Evolutionary conservation across 73 alveolate species (phyloP), one percentile per base, ranked within the genome.

Genomic region (Blepharisma stoltei): DNA sequence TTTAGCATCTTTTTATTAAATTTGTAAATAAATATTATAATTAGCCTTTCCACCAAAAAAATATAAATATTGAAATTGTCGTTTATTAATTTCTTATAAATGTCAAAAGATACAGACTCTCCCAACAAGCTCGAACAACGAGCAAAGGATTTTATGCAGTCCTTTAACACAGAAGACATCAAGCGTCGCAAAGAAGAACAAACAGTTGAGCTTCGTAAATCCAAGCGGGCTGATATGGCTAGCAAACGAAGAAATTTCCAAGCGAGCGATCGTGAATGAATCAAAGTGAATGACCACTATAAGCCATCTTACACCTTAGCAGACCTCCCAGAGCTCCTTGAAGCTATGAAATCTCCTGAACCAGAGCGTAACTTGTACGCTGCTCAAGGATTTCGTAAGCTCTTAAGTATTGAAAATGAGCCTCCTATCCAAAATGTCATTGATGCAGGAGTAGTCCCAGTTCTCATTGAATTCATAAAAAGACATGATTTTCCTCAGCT

Each of bases 361-460:
- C 86, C 80, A 6, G 71, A 66, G 41, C 76, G 76, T 78, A 55
- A 71, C 9, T 81, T 86, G 44, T 86, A 76, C 32, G 99, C 98
- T 27, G 86, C 94, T 67, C 88, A 91, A 48, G 99, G 99, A 7
- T 78, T 97, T 70, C 92, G 99, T 75, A 95, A 96, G 90, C 82
- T 97, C 71, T 91, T 97, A 67, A 88, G 98, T 18, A 66, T 83
- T 8, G 97, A 88, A 85, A 65, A 81, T 6, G 80, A 83, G 54
- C 98, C 99, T 11, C 99, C 99, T 1, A 97, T 95, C 53, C 96
- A 95, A 77, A 85, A 87, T 53, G 97, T 94, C 32, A 97, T 97
- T 43, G 99, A 97, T 73, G 95, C 97, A 45, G 92, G 92, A 55
- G 78, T 94, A 27, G 97, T 97, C 21, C 97, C 98, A 11, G 88